A percentile compares a stretch with the other conserved stretches of the same genome.
These are phyloP conservation scores for Wickerhamomyces tratensis DNA, from an alignment of 805 yeast species.

Conservation along the genomic window DNA sequence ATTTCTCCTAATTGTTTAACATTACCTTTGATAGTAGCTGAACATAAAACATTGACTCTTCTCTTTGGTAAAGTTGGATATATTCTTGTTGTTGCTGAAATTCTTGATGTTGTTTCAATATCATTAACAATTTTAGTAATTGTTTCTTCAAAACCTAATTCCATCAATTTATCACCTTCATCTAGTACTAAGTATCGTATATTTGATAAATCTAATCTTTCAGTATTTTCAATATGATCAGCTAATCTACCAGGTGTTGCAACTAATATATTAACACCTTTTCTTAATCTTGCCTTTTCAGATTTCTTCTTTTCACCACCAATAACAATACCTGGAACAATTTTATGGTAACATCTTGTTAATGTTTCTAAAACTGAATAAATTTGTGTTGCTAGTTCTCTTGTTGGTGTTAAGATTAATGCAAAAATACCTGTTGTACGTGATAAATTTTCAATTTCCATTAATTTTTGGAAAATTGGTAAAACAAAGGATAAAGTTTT, in stretches of 20 bases:
- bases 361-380: constrained; percentile 70
- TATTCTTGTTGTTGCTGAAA: constrained; percentile 24
- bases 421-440: constrained; percentile 85
- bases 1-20: constrained; percentile 77
- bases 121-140: constrained; percentile 62
- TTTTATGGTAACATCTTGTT: constrained; percentile 67
- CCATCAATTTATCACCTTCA: constrained; percentile 95
- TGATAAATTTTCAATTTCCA: constrained; percentile 37
- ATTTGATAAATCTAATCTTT: constrained; percentile 58
- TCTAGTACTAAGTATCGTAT: constrained; percentile 86
- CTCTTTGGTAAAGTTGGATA: constrained; percentile 56
- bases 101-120: constrained; percentile 33
- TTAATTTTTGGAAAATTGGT: constrained; percentile 70
- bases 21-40: constrained; percentile 83
- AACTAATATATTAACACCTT: constrained; percentile 92
- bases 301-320: constrained; percentile 98
- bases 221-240: constrained; percentile 90
- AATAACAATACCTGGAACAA: constrained; percentile 92
- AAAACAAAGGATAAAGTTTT: constrained; percentile 82
- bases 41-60: constrained; percentile 77
- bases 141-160: constrained; percentile 93
- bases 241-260: constrained; percentile 96
- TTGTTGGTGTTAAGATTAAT: constrained; percentile 81
- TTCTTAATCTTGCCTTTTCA: constrained; percentile 90
- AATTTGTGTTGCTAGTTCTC: constrained; percentile 91